phyloP scores from a whole-genome alignment of 1,284 basidiomycete species.

The Ceratobasidium sp. region DNA sequence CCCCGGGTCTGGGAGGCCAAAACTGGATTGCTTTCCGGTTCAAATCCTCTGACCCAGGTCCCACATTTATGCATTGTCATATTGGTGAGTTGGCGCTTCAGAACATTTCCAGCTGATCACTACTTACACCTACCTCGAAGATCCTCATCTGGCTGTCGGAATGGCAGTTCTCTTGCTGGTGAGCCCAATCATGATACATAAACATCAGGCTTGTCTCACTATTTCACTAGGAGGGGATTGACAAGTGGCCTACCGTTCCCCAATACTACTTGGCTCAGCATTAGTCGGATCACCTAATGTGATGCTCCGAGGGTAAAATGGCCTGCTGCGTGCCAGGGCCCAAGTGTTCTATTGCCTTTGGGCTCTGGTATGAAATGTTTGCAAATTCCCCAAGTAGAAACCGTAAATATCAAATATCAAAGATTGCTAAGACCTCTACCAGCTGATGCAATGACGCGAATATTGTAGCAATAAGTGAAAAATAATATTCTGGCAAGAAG shows the following conservation, averaged over 20 bases:
- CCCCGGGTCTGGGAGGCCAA: slow-evolving; percentile 10
- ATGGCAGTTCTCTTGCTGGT: slow-evolving; percentile 18
- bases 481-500: background rate
- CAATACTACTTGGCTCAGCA: slow-evolving; percentile 10
- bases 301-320: no score
- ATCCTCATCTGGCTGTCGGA: slow-evolving; percentile 30
- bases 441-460: no score
- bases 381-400: no score
- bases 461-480: background rate
- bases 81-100: background rate
- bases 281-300: background rate
- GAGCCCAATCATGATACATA: background rate
- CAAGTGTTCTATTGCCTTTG: no score
- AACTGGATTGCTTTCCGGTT: slow-evolving; percentile 36
- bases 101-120: background rate
- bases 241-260: slow-evolving; percentile 11
- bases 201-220: background rate
- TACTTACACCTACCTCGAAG: background rate
- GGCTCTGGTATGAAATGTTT: no score
- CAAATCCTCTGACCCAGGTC: slow-evolving; percentile 26
- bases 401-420: no score
- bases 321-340: no score
- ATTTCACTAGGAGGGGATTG: slow-evolving; percentile 5
- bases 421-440: no score
- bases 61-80: slow-evolving; percentile 27